Base-by-base conservation (phyloP, 2,329 filamentous ascomycete genomes). In the Biscogniauxia mediterranea region DNA sequence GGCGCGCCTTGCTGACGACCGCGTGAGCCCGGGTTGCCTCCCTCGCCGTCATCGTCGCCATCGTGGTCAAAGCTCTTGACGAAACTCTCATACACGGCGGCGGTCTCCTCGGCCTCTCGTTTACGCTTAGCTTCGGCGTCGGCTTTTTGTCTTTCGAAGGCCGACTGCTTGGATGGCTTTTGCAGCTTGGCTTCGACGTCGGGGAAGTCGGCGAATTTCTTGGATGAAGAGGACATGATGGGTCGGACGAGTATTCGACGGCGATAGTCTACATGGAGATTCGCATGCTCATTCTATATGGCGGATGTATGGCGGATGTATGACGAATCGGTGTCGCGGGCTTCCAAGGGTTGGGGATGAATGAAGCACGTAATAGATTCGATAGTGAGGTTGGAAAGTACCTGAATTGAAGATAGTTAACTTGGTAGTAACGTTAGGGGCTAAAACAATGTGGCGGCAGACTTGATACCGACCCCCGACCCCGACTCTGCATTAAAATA, bases 61-160 rank as follows among this genome's bases (percentile, higher is more conserved):
- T 88, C 85, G 63, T 84, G 80, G 52, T 87, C 88, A 69, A 91
- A 91, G 59, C 84, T 92, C 76, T 94, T 94, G 60, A 95, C 86
- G 68, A 97, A 97, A 66, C 94, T 92, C 68, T 92, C 87, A 75
- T 93, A 91, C 0, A 93, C 92, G 23, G 92, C 92, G 21, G 90
- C 91, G 6, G 91, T 96, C 77, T 97, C 93, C 67, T 89, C 92
- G 70, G 89, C 90, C 76, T 96, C 93, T 67, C 92, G 85, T 68
- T 86, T 84, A 61, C 91, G 88, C 78, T 97, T 97, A 23, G 92
- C 92, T 80, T 96, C 92, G 60, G 91, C 91, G 74, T 96, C 92
- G 62, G 91, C 91, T 75, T 91, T 92, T 75, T 96, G 91, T 69
- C 89, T 89, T 78, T 97, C 93, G 74, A 96, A 97, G 25, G 90